Percentiles rank a stretch among this genome's conserved stretches.
Conservation (phyloP, 2,329 filamentous ascomycete species). For the Colletotrichum aenigma region DNA sequence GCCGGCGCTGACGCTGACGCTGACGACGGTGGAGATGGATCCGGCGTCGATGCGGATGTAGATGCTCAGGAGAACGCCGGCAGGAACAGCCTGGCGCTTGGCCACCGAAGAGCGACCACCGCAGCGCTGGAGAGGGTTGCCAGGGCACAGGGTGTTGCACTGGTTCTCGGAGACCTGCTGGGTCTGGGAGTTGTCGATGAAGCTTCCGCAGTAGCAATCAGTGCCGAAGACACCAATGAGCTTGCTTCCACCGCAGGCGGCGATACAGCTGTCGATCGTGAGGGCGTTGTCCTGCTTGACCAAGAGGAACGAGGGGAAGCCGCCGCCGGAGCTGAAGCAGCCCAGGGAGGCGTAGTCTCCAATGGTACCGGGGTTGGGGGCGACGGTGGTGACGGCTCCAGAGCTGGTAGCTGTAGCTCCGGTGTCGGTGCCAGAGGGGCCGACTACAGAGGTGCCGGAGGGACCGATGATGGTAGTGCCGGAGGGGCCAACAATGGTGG, state of each 20-base stretch:
- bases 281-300: constrained; percentile 23
- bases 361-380: constrained; percentile 19
- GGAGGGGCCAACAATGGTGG: not conserved
- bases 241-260: constrained; percentile 20
- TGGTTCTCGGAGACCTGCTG: constrained; percentile 8
- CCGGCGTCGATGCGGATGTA: not conserved
- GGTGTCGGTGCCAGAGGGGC: not conserved
- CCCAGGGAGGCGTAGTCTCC: constrained; percentile 28
- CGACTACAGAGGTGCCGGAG: not conserved
- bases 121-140: constrained; percentile 25
- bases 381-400: not conserved
- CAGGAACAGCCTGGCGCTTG: not conserved
- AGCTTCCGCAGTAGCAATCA: constrained; percentile 33
- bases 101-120: constrained; percentile 24
- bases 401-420: not conserved
- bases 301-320: constrained; percentile 28
- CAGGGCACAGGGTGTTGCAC: constrained; percentile 33
- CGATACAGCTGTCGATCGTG: constrained; percentile 29
- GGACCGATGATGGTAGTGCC: not conserved
- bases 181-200: constrained; percentile 11
- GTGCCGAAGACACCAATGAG: constrained; percentile 30
- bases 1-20: not conserved
- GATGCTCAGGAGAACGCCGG: not conserved
- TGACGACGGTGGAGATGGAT: not conserved
- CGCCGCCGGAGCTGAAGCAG: constrained; percentile 25